Evolutionary conservation across 345 rosid genomes (phyloP).

Genomic region (rapeseed (Brassica napus)): Da-Ae NC_063450.1:36329001-36329500

Average conservation of each 20-base stretch:
- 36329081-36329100: neutral
- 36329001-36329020: neutral
- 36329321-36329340: neutral
- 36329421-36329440: neutral
- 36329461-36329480: neutral
- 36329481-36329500: neutral
- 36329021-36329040: neutral
- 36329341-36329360: neutral
- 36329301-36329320: neutral
- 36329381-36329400: neutral
- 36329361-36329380: neutral
- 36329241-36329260: neutral
- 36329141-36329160: neutral
- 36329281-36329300: neutral
- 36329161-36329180: too few species aligned
- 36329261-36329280: neutral
- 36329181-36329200: too few species aligned
- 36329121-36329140: neutral
- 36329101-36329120: conserved; percentile 23
- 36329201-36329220: too few species aligned
- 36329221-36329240: neutral
- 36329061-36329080: neutral
- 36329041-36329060: neutral
- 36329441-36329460: neutral
- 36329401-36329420: neutral